Conservation (phyloP, 2,329 filamentous ascomycete species). For the Aspergillus fructus region DNA sequence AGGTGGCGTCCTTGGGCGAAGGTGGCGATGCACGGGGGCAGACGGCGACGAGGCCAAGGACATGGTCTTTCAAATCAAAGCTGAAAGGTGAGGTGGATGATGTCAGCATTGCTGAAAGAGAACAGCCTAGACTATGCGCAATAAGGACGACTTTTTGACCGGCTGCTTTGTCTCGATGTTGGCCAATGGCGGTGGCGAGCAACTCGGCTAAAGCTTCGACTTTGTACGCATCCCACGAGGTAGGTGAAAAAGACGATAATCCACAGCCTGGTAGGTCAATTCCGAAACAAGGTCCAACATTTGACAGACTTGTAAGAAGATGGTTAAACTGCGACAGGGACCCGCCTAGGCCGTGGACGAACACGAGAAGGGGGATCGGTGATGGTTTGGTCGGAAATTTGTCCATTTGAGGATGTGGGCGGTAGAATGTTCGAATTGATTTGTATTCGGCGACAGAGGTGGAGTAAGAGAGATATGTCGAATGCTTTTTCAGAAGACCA, state of each 20-base stretch:
- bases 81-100: conserved; percentile 56
- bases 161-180: conserved; percentile 64
- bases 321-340: conserved; percentile 85
- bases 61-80: conserved; percentile 57
- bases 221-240: conserved; percentile 74
- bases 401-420: conserved; percentile 75
- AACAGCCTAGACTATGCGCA: conserved; percentile 88
- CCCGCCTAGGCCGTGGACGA: conserved; percentile 90
- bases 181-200: conserved; percentile 70
- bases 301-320: conserved; percentile 75
- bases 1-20: conserved; percentile 51
- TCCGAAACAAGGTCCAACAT: conserved; percentile 79
- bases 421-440: conserved; percentile 77
- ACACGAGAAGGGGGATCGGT: conserved; percentile 80
- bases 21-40: conserved; percentile 72
- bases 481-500: conserved; percentile 75
- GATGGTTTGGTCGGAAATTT: conserved; percentile 73
- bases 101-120: conserved; percentile 71
- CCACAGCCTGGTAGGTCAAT: conserved; percentile 92
- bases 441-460: conserved; percentile 70
- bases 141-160: conserved; percentile 75
- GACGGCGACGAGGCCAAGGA: conserved; percentile 76
- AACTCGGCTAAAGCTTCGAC: conserved; percentile 73
- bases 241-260: conserved; percentile 70
- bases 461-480: conserved; percentile 68